Percentiles rank a stretch among this genome's conserved stretches.
Conservation (phyloP, 768 basidiomycete species). For the Lactifluus hygrophoroides region DNA sequence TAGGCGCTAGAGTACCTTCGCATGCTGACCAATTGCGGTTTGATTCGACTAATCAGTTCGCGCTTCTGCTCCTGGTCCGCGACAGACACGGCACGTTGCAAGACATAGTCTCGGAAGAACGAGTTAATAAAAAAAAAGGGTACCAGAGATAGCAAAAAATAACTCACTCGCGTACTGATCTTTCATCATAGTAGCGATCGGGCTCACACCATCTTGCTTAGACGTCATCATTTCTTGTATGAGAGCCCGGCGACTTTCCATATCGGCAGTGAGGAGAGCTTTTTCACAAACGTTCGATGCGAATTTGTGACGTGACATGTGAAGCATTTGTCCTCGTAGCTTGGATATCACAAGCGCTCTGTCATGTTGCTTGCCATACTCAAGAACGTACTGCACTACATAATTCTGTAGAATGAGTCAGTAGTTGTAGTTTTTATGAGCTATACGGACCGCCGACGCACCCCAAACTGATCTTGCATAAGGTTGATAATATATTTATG, state of each 20-base stretch:
- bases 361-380: slow-evolving; percentile 67
- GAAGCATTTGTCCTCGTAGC: slow-evolving; percentile 69
- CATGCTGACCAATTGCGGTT: slow-evolving; percentile 61
- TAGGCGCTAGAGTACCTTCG: slow-evolving; percentile 63
- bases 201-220: slow-evolving; percentile 55
- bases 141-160: neutral
- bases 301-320: slow-evolving; percentile 82
- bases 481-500: slow-evolving; percentile 60
- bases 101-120: slow-evolving; percentile 60
- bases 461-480: slow-evolving; percentile 89
- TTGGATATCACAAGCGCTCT: slow-evolving; percentile 54
- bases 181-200: slow-evolving; percentile 68
- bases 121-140: slow-evolving; percentile 3
- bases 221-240: slow-evolving; percentile 75
- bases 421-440: slow-evolving; percentile 2
- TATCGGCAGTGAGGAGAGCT: slow-evolving; percentile 59
- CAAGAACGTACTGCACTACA: slow-evolving; percentile 89
- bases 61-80: slow-evolving; percentile 69
- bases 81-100: slow-evolving; percentile 66
- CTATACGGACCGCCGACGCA: slow-evolving; percentile 31
- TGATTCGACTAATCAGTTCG: slow-evolving; percentile 49
- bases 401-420: slow-evolving; percentile 56
- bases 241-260: slow-evolving; percentile 55
- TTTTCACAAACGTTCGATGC: slow-evolving; percentile 96
- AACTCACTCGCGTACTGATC: slow-evolving; percentile 82